Base-by-base conservation (phyloP, 768 basidiomycete genomes). In the Trametopsis cervina region DNA sequence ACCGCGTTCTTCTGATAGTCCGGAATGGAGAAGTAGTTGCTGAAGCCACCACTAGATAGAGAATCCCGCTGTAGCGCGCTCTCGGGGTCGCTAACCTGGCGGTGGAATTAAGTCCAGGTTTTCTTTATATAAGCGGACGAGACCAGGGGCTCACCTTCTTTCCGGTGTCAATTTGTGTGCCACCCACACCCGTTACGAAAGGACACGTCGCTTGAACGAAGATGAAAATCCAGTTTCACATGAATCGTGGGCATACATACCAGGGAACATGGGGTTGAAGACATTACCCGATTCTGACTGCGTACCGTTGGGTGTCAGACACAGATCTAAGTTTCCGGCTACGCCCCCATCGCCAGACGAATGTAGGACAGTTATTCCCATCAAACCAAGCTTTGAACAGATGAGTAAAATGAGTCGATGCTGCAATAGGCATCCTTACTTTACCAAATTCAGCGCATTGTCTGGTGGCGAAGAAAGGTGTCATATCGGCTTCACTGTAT, bases 391-490 rank as follows among this genome's bases (percentile, higher is more conserved):
- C 60, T 62, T 39, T n/a, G n/a, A n/a, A n/a, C n/a, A n/a, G n/a
- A n/a, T n/a, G n/a, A n/a, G 18, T 40, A 4, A 40, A 24, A 4
- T 10, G 10, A 13, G 40, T 5, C 21, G 4, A 5, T 22, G 12
- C 21, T 40, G n/a, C n/a, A n/a, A n/a, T 10, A 10, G 40, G 10
- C 18, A 20, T 9, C 3, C 40, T 4, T 2, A 41, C 72, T 70
- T 75, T 75, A 23, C 61, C 73, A 48, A 73, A 75, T 51, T 75
- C 74, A 3, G 60, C 51, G 54, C 72, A 74, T 46, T 73, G 71
- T 25, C 73, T 67, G 36, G 54, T 55, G 20, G 67, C 60, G 50
- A 70, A 73, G 40, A 63, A 59, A 0, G 64, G 59, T 0, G 65
- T 60, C 40, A 64, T 52, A 23, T 63, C 62, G 10, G 54, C 63